Evolutionary conservation across 768 basidiomycete genomes (phyloP).

Genomic region (Polyporus arcularius): DNA sequence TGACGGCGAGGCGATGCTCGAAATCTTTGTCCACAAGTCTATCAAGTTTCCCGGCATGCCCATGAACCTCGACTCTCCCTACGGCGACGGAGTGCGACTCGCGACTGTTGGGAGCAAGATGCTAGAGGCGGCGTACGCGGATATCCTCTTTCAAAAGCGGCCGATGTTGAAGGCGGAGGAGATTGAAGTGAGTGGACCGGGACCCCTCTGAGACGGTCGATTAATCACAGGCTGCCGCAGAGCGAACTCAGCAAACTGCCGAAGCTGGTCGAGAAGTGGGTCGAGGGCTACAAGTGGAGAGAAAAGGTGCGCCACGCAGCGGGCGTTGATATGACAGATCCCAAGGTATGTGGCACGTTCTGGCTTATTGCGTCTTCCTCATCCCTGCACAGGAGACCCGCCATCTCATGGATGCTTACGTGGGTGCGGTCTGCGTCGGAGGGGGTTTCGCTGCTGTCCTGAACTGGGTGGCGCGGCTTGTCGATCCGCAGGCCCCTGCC

Average conservation of each 20-base stretch:
- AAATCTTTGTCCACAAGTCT: slow-evolving; percentile 72
- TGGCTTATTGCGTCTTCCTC: not conserved
- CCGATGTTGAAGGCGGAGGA: slow-evolving; percentile 44
- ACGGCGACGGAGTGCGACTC: slow-evolving; percentile 63
- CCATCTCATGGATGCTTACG: slow-evolving; percentile 58
- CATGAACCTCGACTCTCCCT: slow-evolving; percentile 36
- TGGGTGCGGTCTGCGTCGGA: slow-evolving; percentile 67
- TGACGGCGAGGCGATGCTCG: slow-evolving; percentile 56
- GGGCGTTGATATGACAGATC: slow-evolving; percentile 38
- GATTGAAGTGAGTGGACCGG: slow-evolving; percentile 39
- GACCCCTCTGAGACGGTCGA: not conserved
- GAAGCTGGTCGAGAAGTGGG: slow-evolving; percentile 49
- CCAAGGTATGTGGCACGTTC: slow-evolving; percentile 33
- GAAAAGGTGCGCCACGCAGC: slow-evolving; percentile 53
- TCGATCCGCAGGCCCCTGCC: slow-evolving; percentile 32
- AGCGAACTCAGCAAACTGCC: slow-evolving; percentile 34
- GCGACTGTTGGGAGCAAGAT: slow-evolving; percentile 56
- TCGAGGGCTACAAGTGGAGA: slow-evolving; percentile 51
- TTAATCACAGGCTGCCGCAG: slow-evolving; percentile 24
- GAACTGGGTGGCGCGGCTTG: slow-evolving; percentile 58
- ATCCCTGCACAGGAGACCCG: slow-evolving; percentile 49
- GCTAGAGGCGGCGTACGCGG: slow-evolving; percentile 53
- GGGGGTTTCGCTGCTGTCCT: slow-evolving; percentile 51
- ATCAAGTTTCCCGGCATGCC: slow-evolving; percentile 40
- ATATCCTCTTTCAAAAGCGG: slow-evolving; percentile 43